Evolutionary conservation across 2,329 filamentous ascomycete species (phyloP).

Genomic region (Bertia moriformis): DNA sequence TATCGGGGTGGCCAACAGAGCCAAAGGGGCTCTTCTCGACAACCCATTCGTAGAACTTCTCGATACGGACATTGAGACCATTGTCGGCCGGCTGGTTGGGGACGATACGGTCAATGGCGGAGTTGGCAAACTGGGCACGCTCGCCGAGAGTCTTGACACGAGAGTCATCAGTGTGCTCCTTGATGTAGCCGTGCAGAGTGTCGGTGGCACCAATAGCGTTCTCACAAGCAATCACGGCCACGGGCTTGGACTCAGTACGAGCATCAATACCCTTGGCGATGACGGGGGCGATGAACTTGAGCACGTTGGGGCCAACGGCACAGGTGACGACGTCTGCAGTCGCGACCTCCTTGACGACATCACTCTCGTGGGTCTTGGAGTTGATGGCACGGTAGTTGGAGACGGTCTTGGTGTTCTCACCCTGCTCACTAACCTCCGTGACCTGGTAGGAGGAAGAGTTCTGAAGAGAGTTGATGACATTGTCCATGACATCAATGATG

Average conservation of each 20-base stretch:
- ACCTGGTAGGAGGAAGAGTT: constrained; percentile 67
- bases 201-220: constrained; percentile 93
- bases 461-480: constrained; percentile 68
- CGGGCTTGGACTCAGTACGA: constrained; percentile 52
- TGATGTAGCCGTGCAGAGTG: constrained; percentile 70
- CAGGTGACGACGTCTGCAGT: constrained; percentile 87
- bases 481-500: constrained; percentile 86
- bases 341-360: constrained; percentile 72
- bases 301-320: constrained; percentile 88
- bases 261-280: constrained; percentile 87
- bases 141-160: constrained; percentile 49
- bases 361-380: constrained; percentile 69
- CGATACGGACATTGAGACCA: constrained; percentile 82
- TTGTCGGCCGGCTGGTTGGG: constrained; percentile 70
- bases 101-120: constrained; percentile 94
- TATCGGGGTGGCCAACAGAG: constrained; percentile 52
- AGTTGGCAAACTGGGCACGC: constrained; percentile 87
- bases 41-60: constrained; percentile 99
- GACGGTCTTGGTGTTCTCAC: constrained; percentile 68
- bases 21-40: constrained; percentile 79
- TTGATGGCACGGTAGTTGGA: constrained; percentile 96
- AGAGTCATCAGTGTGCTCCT: constrained; percentile 57
- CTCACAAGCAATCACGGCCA: constrained; percentile 93
- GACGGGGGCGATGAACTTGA: constrained; percentile 88
- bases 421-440: constrained; percentile 78